Evolutionary conservation across 2,329 filamentous ascomycete species (phyloP), one percentile per base, ranked within the genome.

Genomic region (Penicillium sp.): DNA sequence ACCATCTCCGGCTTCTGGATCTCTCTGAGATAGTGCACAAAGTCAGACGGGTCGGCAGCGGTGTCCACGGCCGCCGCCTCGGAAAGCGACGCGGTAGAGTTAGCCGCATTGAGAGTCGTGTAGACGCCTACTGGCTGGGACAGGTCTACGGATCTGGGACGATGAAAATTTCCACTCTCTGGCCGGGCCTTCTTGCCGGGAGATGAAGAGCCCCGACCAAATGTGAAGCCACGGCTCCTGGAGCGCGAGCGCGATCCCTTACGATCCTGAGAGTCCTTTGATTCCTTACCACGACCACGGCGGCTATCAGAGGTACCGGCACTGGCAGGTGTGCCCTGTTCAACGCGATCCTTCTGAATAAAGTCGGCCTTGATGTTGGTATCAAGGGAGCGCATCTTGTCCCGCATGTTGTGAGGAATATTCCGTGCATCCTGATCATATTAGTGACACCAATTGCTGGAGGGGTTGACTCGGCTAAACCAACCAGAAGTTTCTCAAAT

Each of bases 331-430:
- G 75, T 79, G 72, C 74, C 81, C 78, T 84, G 88, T 75, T 90
- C 90, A 7, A 86, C 87, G 83, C 91, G 92, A 75, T 97, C 91
- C 75, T 96, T 93, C 57, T 90, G 89, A 70, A 98, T 93, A 71
- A 99, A 96, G 73, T 98, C 93, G 74, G 93, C 91, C 79, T 99
- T 99, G 81, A 98, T 93, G 38, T 91, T 90, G 67, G 92, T 86
- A 65, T 91, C 92, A 63, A 99, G 82, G 60, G 89, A 93, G 50
- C 94, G 87, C 93, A 99, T 97, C 80, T 96, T 96, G 77, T 94
- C 92, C 59, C 94, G 86, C 83, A 97, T 93, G 66, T 97, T 91
- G 72, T 96, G 91, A 3, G 94, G 93, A 58, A 98, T 96, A 72
- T 98, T 97, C 66, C 94, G 87, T 19, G 93, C 88, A 75, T 97